These are phyloP conservation scores for Alectoria sarmentosa DNA, from an alignment of 495 filamentous ascomycete genomes.

Conservation along the genomic window DNA sequence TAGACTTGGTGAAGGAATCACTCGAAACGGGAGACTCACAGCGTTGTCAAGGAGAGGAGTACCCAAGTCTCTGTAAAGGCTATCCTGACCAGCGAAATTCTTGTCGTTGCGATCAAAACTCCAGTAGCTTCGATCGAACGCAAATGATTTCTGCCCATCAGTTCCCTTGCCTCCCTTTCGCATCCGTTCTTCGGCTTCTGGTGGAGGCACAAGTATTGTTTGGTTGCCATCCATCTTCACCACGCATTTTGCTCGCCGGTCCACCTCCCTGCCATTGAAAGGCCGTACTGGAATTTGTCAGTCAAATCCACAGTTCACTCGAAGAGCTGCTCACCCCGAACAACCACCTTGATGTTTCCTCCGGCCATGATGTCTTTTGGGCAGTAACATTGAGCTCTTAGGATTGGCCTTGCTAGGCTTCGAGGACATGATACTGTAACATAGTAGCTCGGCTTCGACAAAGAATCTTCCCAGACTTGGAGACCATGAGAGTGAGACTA, in stretches of 20 bases:
- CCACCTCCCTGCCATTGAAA: constrained; percentile 54
- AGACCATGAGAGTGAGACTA: not conserved
- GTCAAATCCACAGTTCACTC: constrained; percentile 66
- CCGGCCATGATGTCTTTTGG: constrained; percentile 18
- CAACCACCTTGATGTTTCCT: constrained; percentile 99
- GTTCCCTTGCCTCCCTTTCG: constrained; percentile 53
- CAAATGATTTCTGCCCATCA: constrained; percentile 82
- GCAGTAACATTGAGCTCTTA: constrained; percentile 13
- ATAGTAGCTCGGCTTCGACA: not conserved
- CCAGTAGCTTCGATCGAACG: constrained; percentile 97
- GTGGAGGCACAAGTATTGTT: constrained; percentile 75
- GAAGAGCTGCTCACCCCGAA: constrained; percentile 44
- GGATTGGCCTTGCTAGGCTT: constrained; percentile 5
- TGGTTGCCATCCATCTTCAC: constrained; percentile 92
- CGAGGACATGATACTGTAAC: not conserved
- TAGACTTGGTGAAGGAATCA: not conserved
- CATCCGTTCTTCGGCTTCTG: constrained; percentile 52
- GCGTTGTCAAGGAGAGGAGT: constrained; percentile 94
- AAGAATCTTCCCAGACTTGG: not conserved
- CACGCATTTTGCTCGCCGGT: constrained; percentile 92
- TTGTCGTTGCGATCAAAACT: constrained; percentile 79
- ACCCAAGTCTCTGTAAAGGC: constrained; percentile 83
- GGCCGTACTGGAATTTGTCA: constrained; percentile 68
- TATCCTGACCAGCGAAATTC: constrained; percentile 84
- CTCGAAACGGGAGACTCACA: not conserved